Percentiles rank a stretch among this genome's conserved stretches.
These are phyloP conservation scores for Boeremia exigua DNA, from an alignment of 2,329 filamentous ascomycete species.

Conservation along the genomic window DNA sequence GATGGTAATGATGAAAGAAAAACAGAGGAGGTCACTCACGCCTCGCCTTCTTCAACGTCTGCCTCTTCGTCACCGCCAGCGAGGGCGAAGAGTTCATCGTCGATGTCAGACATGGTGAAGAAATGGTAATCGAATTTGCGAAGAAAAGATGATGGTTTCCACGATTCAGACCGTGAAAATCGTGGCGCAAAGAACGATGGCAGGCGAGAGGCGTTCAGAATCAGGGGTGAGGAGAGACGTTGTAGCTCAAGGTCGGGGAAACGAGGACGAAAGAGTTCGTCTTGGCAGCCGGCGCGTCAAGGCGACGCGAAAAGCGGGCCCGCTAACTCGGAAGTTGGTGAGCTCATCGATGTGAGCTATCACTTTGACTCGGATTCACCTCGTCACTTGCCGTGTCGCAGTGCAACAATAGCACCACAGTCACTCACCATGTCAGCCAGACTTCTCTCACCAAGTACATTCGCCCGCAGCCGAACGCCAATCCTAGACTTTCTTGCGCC, in stretches of 20 bases:
- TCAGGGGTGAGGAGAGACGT: slow-evolving; percentile 28
- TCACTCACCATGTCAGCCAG: slow-evolving; percentile 22
- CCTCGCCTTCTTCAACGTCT: slow-evolving; percentile 76
- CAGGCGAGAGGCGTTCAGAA: slow-evolving; percentile 16
- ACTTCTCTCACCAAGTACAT: slow-evolving; percentile 22
- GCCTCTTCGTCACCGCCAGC: slow-evolving; percentile 74
- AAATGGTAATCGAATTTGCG: slow-evolving; percentile 5
- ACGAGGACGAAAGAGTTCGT: slow-evolving; percentile 18
- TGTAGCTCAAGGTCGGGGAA: slow-evolving; percentile 29
- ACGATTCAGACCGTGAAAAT: neutral
- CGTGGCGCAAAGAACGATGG: slow-evolving; percentile 3
- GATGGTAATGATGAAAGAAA: slow-evolving; percentile 20
- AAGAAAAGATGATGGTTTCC: slow-evolving; percentile 9
- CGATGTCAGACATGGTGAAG: slow-evolving; percentile 72
- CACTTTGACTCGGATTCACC: neutral
- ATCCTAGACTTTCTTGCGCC: slow-evolving; percentile 40
- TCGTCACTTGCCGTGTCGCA: neutral
- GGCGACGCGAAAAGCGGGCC: slow-evolving; percentile 19
- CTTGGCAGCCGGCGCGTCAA: slow-evolving; percentile 31
- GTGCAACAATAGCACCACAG: neutral
- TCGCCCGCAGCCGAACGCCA: slow-evolving; percentile 23
- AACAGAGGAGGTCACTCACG: slow-evolving; percentile 64
- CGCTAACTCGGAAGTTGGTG: slow-evolving; percentile 27
- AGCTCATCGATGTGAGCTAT: slow-evolving; percentile 25
- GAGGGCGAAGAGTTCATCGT: slow-evolving; percentile 91